Percentiles rank a stretch among this genome's conserved stretches.
Conservation (phyloP, 805 yeast species). For the Zygosaccharomyces kombuchaensis region DNA sequence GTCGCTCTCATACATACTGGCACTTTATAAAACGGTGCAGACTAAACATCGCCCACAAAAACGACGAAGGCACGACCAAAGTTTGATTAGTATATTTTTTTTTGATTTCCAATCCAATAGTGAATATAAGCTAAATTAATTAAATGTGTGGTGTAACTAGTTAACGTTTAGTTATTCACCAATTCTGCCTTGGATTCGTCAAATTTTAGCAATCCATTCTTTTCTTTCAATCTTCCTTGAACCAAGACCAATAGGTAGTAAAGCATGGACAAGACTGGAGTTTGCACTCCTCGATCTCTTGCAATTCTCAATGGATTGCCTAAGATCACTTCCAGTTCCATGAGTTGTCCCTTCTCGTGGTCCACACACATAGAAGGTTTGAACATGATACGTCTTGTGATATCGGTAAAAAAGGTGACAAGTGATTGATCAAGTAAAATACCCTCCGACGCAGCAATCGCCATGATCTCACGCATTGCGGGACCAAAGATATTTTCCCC, state of each 20-base stretch:
- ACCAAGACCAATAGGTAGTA: slow-evolving; percentile 56
- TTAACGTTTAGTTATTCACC: slow-evolving; percentile 9
- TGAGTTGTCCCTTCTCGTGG: slow-evolving; percentile 52
- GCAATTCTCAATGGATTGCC: slow-evolving; percentile 61
- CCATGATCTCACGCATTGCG: slow-evolving; percentile 59
- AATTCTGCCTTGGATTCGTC: slow-evolving; percentile 10
- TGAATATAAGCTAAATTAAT: neutral
- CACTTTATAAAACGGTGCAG: slow-evolving; percentile 32
- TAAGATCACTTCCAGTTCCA: slow-evolving; percentile 65
- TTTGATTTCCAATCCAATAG: neutral
- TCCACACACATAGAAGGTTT: slow-evolving; percentile 72
- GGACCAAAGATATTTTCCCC: slow-evolving; percentile 39
- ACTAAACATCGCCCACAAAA: neutral
- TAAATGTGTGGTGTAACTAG: neutral
- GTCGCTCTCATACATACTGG: slow-evolving; percentile 21
- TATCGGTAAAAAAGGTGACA: slow-evolving; percentile 46
- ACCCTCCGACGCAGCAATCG: slow-evolving; percentile 60
- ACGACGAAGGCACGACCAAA: neutral
- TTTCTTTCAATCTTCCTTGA: slow-evolving; percentile 61
- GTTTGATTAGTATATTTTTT: neutral
- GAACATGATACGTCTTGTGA: slow-evolving; percentile 50
- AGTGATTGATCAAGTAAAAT: slow-evolving; percentile 44
- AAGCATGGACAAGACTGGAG: slow-evolving; percentile 57
- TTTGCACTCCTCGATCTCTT: slow-evolving; percentile 39
- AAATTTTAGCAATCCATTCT: slow-evolving; percentile 40